These are phyloP conservation scores for Chlorella vulgaris DNA, from an alignment of 139 green algal genomes.

Conservation along the genomic window DNA sequence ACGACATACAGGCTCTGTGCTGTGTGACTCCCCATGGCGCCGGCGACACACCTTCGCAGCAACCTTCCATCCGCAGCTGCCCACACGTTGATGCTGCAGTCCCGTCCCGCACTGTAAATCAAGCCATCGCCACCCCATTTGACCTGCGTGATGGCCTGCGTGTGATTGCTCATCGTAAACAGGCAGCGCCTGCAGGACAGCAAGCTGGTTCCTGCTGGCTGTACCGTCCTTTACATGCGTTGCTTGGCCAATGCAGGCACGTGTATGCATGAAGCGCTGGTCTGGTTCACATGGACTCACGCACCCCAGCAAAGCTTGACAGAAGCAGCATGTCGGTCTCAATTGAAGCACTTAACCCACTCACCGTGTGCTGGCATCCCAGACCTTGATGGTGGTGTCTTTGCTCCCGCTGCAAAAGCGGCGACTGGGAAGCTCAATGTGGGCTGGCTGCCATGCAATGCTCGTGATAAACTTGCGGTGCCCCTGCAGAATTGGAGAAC, in stretches of 20 bases:
- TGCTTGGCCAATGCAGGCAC: too few species aligned
- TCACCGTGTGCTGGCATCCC: conserved; percentile 42
- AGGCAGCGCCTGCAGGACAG: conserved; percentile 43
- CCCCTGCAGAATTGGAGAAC: conserved; percentile 44
- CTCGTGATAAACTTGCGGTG: conserved; percentile 95
- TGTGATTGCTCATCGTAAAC: conserved; percentile 72
- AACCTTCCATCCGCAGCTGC: conserved; percentile 79
- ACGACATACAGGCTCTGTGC: not conserved
- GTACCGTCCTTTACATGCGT: too few species aligned
- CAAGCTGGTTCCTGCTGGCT: too few species aligned
- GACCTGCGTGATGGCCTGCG: conserved; percentile 77
- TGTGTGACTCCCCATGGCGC: not conserved
- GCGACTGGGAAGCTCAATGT: conserved; percentile 74
- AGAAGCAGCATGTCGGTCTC: too few species aligned
- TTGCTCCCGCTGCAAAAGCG: conserved; percentile 82
- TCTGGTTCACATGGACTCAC: too few species aligned
- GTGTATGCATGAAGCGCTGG: too few species aligned
- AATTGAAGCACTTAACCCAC: too few species aligned
- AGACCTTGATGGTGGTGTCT: conserved; percentile 82
- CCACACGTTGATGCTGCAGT: conserved; percentile 93
- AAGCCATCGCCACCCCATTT: conserved; percentile 93
- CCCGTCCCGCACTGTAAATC: conserved; percentile 86
- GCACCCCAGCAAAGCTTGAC: too few species aligned
- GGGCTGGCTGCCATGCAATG: conserved; percentile 94
- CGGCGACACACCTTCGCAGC: conserved; percentile 56